Evolutionary conservation across 2,329 filamentous ascomycete species (phyloP), one percentile per base, ranked within the genome.

Genomic region (Neophaeococcomyces aloes): DNA sequence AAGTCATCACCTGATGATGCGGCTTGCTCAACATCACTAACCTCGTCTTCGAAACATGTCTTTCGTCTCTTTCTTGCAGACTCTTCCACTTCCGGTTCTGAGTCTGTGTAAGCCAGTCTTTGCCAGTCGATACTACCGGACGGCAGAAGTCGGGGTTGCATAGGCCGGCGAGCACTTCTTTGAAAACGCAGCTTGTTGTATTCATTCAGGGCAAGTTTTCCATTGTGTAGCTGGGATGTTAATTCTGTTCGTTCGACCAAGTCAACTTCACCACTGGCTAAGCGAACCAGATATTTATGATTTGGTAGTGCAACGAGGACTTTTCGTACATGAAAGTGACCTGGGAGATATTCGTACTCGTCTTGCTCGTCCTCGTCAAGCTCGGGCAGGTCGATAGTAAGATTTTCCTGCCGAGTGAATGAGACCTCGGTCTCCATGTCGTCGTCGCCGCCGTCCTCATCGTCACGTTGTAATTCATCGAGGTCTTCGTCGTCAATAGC

Each of bases 261-360:
- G 47, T 59, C 48, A 30, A 48, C 49, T 38, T 67, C 65, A 19
- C 57, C 59, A 49, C 63, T 67, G 36, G 50, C 50, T 8, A 65
- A 52, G 30, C 57, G 56, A 6, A 66, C 57, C 19, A 53, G 48
- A 45, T 64, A 64, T 25, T 50, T 51, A 14, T 51, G 52, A 27
- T 65, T 49, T 18, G 50, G 45, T 36, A 65, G 52, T 2, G 30
- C 39, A 25, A 34, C 33, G 17, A 42, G 18, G 38, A 67, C 50
- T 21, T 54, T 55, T 14, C 51, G 53, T 10, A 60, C 59, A 5
- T 52, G 48, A 42, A 59, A 65, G 49, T 66, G 63, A 8, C 63
- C 64, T 1, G 63, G 62, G 11, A 67, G 52, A 42, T 55, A 63
- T 11, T 63, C 54, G 49, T 65, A 68, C 15, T 63, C 58, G 8